These are phyloP conservation scores for Stephania cephalantha DNA, from an alignment of 164 flowering plant species.

Conservation along the genomic window DNA sequence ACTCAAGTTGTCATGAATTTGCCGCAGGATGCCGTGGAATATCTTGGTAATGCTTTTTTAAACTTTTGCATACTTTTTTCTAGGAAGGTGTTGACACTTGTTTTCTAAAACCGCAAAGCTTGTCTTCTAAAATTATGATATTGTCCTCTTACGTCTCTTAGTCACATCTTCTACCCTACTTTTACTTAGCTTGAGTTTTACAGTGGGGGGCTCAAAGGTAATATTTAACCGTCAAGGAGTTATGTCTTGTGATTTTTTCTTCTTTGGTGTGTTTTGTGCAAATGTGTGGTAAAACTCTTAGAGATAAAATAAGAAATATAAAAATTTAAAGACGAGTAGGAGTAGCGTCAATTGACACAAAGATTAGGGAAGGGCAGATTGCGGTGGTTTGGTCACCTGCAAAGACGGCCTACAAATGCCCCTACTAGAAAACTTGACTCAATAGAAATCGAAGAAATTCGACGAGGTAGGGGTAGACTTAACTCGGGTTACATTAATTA, in stretches of 20 bases:
- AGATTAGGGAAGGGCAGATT: no score
- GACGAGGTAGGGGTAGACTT: no score
- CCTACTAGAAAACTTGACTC: no score
- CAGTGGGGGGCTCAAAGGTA: background rate
- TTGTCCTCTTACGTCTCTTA: background rate
- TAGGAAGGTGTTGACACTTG: background rate
- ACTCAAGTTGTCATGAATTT: constrained; percentile 96
- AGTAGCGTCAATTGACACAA: no score
- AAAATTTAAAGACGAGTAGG: no score
- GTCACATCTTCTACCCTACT: background rate
- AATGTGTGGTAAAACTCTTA: no score
- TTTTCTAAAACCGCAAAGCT: no score
- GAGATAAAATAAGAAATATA: no score
- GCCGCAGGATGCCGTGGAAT: constrained; percentile 82
- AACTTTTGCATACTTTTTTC: background rate
- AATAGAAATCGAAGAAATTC: no score
- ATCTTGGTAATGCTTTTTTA: constrained; percentile 45
- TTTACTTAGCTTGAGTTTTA: background rate
- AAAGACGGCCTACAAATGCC: no score
- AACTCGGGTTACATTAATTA: no score
- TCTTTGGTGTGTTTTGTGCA: background rate
- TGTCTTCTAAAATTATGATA: background rate
- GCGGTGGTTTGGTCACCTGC: no score
- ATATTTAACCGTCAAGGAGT: background rate
- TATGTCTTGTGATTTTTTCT: background rate